phyloP scores from a whole-genome alignment of 2,329 filamentous ascomycete species.

The Phialocephala sp. region DNA sequence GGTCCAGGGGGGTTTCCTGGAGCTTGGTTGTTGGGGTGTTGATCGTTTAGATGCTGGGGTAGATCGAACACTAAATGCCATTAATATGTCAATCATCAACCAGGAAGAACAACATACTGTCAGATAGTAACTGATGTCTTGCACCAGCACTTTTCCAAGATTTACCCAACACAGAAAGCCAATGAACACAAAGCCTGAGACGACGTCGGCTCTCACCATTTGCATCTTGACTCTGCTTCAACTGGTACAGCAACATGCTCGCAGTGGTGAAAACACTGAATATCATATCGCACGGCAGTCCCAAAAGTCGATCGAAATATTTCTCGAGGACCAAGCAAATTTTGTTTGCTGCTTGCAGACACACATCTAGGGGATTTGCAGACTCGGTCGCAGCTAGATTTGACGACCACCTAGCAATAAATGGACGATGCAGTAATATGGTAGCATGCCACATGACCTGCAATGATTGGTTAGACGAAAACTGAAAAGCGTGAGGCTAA shows the following conservation, averaged over 20 bases:
- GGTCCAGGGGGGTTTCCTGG: not conserved
- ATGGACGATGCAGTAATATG: constrained; percentile 41
- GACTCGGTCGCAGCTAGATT: constrained; percentile 25
- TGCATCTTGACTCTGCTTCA: constrained; percentile 26
- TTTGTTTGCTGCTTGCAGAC: constrained; percentile 38
- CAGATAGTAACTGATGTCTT: constrained; percentile 38
- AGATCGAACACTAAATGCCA: constrained; percentile 31
- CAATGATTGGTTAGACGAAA: constrained; percentile 8
- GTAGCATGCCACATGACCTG: constrained; percentile 39
- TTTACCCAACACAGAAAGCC: constrained; percentile 40
- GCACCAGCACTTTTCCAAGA: constrained; percentile 42
- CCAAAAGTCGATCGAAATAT: constrained; percentile 37
- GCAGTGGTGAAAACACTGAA: constrained; percentile 42
- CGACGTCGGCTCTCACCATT: constrained; percentile 31
- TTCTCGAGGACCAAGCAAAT: constrained; percentile 41
- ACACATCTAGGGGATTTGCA: constrained; percentile 33
- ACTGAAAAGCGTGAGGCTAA: not conserved
- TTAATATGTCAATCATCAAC: not conserved
- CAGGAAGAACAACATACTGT: constrained; percentile 33
- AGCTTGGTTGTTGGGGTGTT: constrained; percentile 18
- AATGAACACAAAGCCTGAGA: constrained; percentile 40
- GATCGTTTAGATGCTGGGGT: constrained; percentile 25
- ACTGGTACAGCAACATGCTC: constrained; percentile 38
- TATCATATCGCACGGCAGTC: constrained; percentile 42
- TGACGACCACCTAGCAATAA: constrained; percentile 36